These are phyloP conservation scores for Spathaspora sp. DNA, from an alignment of 1,139 yeast species.

Conservation along the genomic window DNA sequence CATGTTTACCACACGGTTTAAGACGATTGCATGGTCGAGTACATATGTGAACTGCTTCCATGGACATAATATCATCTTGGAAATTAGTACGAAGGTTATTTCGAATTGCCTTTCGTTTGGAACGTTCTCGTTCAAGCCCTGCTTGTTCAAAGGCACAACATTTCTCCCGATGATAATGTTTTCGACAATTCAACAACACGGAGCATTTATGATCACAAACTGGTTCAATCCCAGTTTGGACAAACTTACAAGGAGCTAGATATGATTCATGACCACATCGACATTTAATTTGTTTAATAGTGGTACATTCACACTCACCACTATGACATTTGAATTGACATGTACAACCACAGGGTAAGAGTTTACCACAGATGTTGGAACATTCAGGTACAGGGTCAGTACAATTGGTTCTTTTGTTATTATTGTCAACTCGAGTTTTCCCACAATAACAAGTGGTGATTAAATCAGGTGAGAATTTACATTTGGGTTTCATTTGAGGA, in stretches of 20 bases:
- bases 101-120: conserved; percentile 49
- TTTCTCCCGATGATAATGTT: conserved; percentile 67
- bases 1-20: conserved; percentile 71
- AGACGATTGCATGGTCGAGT: conserved; percentile 64
- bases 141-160: conserved; percentile 71
- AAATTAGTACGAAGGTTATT: conserved; percentile 38
- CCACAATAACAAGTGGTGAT: conserved; percentile 81
- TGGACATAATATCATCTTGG: conserved; percentile 51
- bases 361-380: conserved; percentile 59
- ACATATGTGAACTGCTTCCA: conserved; percentile 81
- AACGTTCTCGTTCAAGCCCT: conserved; percentile 64
- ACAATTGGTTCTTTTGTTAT: conserved; percentile 49
- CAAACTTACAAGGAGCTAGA: conserved; percentile 63
- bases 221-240: conserved; percentile 52
- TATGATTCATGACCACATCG: conserved; percentile 50
- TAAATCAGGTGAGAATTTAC: conserved; percentile 63
- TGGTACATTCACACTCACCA: conserved; percentile 72
- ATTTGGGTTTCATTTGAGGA: conserved; percentile 39
- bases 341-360: conserved; percentile 67
- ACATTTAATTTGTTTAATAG: conserved; percentile 47
- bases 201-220: conserved; percentile 74
- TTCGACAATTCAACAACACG: conserved; percentile 73
- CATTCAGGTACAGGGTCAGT: conserved; percentile 81
- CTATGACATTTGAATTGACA: conserved; percentile 74
- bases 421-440: conserved; percentile 27